phyloP scores from a whole-genome alignment of 345 rosid species.

The Pistacia vera region DNA sequence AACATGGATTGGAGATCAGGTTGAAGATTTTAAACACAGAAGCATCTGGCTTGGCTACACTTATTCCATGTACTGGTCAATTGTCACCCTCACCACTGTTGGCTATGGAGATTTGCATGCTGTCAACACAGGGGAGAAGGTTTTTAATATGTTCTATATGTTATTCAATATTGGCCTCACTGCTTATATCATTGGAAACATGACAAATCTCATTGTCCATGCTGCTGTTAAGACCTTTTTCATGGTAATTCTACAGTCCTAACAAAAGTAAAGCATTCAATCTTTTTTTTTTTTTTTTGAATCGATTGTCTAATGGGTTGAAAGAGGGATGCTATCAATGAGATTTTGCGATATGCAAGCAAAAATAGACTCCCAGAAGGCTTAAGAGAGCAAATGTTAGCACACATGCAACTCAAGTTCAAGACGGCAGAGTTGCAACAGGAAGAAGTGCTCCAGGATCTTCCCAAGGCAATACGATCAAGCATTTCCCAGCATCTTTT shows the following conservation, averaged over 20 bases:
- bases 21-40: slow-evolving; percentile 58
- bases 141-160: slow-evolving; percentile 84
- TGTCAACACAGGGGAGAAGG: slow-evolving; percentile 64
- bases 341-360: slow-evolving; percentile 72
- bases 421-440: slow-evolving; percentile 83
- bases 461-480: slow-evolving; percentile 91
- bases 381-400: slow-evolving; percentile 86
- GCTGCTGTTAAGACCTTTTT: slow-evolving; percentile 59
- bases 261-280: no score
- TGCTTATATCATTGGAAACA: slow-evolving; percentile 87
- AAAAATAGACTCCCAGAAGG: slow-evolving; percentile 85
- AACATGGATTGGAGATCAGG: slow-evolving; percentile 74
- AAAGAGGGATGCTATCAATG: slow-evolving; percentile 82
- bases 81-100: slow-evolving; percentile 85
- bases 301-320: slow-evolving; percentile 10
- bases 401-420: slow-evolving; percentile 92
- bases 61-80: slow-evolving; percentile 92
- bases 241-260: slow-evolving; percentile 45
- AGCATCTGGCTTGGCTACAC: slow-evolving; percentile 88
- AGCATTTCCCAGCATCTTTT: slow-evolving; percentile 85
- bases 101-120: slow-evolving; percentile 94
- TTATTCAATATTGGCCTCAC: slow-evolving; percentile 88
- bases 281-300: no score
- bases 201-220: slow-evolving; percentile 93
- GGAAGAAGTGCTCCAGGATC: slow-evolving; percentile 76